phyloP scores from a whole-genome alignment of 2,329 filamentous ascomycete species.

The Colletotrichum gloeosporioides region DNA sequence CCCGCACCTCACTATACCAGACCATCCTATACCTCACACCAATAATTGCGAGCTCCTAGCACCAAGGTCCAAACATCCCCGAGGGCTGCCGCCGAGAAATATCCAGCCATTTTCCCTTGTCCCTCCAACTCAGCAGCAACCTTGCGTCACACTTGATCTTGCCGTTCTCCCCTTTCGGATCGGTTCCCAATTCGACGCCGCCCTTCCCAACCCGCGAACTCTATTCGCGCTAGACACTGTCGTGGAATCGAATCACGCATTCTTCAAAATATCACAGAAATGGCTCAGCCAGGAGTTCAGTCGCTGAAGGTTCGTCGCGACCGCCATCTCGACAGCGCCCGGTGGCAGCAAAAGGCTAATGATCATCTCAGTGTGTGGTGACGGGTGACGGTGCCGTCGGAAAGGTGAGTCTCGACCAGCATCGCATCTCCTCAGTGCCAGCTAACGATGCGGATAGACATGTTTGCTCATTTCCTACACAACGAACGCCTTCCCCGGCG shows the following conservation, averaged over 20 bases:
- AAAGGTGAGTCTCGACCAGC: conserved; percentile 69
- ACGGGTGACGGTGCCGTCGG: conserved; percentile 99
- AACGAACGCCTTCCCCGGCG: conserved; percentile 98
- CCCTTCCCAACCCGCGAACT: conserved; percentile 8
- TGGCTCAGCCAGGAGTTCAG: conserved; percentile 85
- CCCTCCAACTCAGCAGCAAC: background rate
- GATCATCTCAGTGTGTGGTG: conserved; percentile 80
- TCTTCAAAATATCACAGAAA: conserved; percentile 44
- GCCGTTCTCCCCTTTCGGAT: conserved; percentile 1
- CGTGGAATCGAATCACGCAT: background rate
- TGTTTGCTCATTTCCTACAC: conserved; percentile 99
- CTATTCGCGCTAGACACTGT: conserved; percentile 9
- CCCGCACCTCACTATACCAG: conserved; percentile 3
- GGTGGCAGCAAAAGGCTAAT: background rate
- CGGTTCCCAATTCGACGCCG: conserved; percentile 16
- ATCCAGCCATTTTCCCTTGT: conserved; percentile 1
- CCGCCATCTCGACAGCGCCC: background rate
- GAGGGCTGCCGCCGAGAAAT: conserved; percentile 7
- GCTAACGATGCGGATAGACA: conserved; percentile 64
- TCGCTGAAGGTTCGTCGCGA: conserved; percentile 77
- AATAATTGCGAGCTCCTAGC: background rate
- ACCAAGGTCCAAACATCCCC: background rate
- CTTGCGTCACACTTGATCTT: conserved; percentile 4
- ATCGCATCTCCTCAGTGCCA: conserved; percentile 21
- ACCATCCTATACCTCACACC: conserved; percentile 5